These are phyloP conservation scores for Agaricales sp. DNA, from an alignment of 1,284 basidiomycete species.

Conservation along the genomic window DNA sequence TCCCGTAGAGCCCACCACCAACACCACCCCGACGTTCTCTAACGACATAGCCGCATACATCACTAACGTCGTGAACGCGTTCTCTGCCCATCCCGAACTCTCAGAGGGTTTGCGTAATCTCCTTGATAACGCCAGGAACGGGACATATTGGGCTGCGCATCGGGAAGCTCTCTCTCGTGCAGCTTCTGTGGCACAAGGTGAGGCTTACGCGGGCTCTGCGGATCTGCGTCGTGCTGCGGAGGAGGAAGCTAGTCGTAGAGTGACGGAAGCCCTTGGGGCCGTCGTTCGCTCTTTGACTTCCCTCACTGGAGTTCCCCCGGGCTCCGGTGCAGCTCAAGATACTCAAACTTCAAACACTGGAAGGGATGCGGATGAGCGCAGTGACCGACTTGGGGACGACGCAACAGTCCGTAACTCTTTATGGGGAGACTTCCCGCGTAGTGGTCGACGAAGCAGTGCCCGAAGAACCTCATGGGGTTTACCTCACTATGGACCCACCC, in stretches of 20 bases:
- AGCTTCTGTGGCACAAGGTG: slow-evolving; percentile 36
- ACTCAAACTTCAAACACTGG: too few relatives aligned
- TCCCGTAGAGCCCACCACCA: slow-evolving; percentile 26
- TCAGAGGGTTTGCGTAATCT: slow-evolving; percentile 56
- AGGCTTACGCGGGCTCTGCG: slow-evolving; percentile 27
- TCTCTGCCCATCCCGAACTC: slow-evolving; percentile 59
- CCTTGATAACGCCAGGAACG: slow-evolving; percentile 45
- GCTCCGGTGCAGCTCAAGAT: not conserved
- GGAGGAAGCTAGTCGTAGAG: slow-evolving; percentile 50
- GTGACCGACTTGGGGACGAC: not conserved
- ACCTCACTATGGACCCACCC: not conserved
- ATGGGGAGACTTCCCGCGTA: not conserved
- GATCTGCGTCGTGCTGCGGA: slow-evolving; percentile 39
- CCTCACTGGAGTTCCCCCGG: slow-evolving; percentile 12
- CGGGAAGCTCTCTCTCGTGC: slow-evolving; percentile 44
- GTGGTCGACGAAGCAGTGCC: not conserved
- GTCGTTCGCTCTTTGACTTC: slow-evolving; percentile 47
- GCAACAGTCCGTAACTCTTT: not conserved
- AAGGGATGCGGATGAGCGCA: slow-evolving; percentile 4
- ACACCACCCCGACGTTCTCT: slow-evolving; percentile 36
- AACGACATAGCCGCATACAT: slow-evolving; percentile 55
- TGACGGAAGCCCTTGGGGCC: slow-evolving; percentile 52
- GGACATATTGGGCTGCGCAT: slow-evolving; percentile 57
- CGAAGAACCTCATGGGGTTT: not conserved
- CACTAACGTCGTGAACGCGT: slow-evolving; percentile 36